Conservation (phyloP, 208 protist species). For the Crithidia brevicula region DNA sequence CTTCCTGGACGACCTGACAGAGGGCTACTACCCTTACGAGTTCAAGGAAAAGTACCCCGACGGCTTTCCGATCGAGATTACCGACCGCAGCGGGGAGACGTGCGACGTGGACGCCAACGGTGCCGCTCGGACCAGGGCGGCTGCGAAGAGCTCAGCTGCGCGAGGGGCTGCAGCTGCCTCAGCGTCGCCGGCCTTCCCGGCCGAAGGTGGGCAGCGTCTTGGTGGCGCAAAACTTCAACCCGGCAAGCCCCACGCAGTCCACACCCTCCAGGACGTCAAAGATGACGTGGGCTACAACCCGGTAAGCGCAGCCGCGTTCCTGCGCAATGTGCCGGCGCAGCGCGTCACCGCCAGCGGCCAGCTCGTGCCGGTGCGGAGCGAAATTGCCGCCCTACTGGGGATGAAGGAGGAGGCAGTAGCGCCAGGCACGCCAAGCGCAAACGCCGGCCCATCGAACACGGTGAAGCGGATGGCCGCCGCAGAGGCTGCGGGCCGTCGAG, state of each 20-base stretch:
- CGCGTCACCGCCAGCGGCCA: conserved; percentile 70
- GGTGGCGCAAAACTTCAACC: conserved; percentile 7
- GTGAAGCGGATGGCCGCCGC: conserved; percentile 57
- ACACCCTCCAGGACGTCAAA: conserved; percentile 34
- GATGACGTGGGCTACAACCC: conserved; percentile 17
- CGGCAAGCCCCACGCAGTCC: conserved; percentile 15
- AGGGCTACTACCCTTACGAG: conserved; percentile 95
- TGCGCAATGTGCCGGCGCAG: conserved; percentile 67
- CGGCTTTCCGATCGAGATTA: conserved; percentile 88
- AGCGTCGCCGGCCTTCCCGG: neutral
- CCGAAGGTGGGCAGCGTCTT: conserved; percentile 34
- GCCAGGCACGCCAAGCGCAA: neutral
- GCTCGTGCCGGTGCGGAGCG: conserved; percentile 70
- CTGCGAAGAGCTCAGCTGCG: neutral
- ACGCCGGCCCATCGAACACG: conserved; percentile 17
- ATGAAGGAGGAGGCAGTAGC: neutral
- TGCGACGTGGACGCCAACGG: conserved; percentile 18
- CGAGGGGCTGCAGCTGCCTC: neutral
- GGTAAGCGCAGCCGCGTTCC: conserved; percentile 55
- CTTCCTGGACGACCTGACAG: conserved; percentile 88
- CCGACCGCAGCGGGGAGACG: conserved; percentile 58
- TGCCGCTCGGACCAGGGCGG: neutral
- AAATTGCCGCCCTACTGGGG: conserved; percentile 60
- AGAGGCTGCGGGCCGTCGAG: conserved; percentile 37
- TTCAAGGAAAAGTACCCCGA: conserved; percentile 94